Base-by-base conservation (phyloP, 2,329 filamentous ascomycete species). In the Ophiostoma tasmaniense region DNA sequence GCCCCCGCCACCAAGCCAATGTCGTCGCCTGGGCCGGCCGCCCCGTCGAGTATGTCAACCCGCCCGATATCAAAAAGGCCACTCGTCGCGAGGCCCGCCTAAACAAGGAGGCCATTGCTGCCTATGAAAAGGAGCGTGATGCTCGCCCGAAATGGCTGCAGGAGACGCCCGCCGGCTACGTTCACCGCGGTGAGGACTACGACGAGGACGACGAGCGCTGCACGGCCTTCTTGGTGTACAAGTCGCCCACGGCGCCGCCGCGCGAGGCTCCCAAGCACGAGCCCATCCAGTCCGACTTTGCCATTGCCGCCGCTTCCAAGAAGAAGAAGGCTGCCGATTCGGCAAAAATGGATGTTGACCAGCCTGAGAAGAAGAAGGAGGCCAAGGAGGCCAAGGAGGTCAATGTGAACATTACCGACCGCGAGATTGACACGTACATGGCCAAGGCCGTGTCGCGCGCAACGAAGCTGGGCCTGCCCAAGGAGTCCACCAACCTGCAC, bases 141-240 rank as follows among this genome's bases (percentile, higher is more conserved):
- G 92, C 89, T 72, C 89, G 93, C 25, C 94, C 94, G 0, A 95
- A 93, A 78, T 97, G 93, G 92, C 85, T 98, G 39, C 89, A 96
- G 81, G 95, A 98, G 74, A 92, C 95, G 76, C 95, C 95, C 0
- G 80, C 86, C 3, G 95, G 95, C 7, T 99, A 96, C 76, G 85
- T 96, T 22, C 85, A 85, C 67, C 90, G 95, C 70, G 95, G 95
- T 33, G 90, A 93, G 73, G 94, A 98, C 76, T 76, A 85, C 77
- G 78, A 84, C 74, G 82, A 90, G 73, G 86, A 90, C 71, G 90
- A 96, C 75, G 85, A 89, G 13, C 86, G 85, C 64, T 90, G 89
- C 74, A 96, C 93, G 0, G 87, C 92, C 13, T 88, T 87, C 66
- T 78, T 93, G 6, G 80, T 92, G 25, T 99, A 93, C 84, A 91